These are phyloP conservation scores for Phoenix roebelenii DNA, from an alignment of 176 grass and related monocot genomes.

Conservation along the genomic window DNA sequence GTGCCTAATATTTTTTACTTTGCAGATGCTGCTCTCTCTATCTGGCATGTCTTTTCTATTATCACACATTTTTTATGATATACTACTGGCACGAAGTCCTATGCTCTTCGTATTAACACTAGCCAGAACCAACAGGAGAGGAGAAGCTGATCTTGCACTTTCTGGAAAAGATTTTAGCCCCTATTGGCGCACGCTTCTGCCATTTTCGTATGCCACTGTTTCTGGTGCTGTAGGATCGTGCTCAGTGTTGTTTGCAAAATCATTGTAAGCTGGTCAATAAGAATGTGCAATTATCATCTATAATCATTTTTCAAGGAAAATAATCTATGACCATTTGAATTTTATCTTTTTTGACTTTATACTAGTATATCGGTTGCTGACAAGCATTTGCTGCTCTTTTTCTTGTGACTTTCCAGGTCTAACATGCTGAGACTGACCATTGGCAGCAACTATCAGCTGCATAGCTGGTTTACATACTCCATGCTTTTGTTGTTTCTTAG, in stretches of 20 bases:
- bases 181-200: constrained; percentile 72
- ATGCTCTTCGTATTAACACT: constrained; percentile 21
- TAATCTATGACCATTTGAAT: too few relatives aligned
- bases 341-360: not conserved
- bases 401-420: constrained; percentile 43
- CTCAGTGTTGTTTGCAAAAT: constrained; percentile 97
- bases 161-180: constrained; percentile 42
- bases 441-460: constrained; percentile 77
- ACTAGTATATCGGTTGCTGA: constrained; percentile 17
- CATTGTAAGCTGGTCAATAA: constrained; percentile 50
- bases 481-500: constrained; percentile 79
- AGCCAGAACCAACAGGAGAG: constrained; percentile 45
- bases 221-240: constrained; percentile 95
- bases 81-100: too few relatives aligned
- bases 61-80: not conserved
- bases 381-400: constrained; percentile 7
- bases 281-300: constrained; percentile 2
- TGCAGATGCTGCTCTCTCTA: too few relatives aligned
- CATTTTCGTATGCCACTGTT: constrained; percentile 95
- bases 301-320: too few relatives aligned
- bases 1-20: too few relatives aligned
- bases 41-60: not conserved
- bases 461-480: constrained; percentile 93
- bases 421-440: constrained; percentile 92
- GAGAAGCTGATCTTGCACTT: constrained; percentile 50